Conservation (phyloP, 2,329 filamentous ascomycete species). For the Macrophomina pseudophaseolina region DNA sequence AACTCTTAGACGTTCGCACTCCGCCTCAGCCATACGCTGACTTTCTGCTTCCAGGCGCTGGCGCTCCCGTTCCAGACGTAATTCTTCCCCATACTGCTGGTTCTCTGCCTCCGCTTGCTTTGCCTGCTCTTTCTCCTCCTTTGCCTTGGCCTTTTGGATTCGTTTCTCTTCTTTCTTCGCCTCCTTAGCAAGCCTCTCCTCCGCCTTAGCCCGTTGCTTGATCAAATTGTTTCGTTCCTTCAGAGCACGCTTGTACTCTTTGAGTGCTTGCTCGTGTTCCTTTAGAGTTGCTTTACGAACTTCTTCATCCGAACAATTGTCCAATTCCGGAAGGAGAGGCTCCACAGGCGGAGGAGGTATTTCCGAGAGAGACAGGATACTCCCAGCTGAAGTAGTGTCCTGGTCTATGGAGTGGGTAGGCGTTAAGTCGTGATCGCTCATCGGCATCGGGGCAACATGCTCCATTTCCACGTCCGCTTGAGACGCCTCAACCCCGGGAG, state of each 20-base stretch:
- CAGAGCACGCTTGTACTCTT: constrained; percentile 68
- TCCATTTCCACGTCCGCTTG: neutral
- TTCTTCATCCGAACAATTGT: constrained; percentile 66
- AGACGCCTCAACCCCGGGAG: neutral
- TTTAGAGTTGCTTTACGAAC: constrained; percentile 72
- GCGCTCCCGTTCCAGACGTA: constrained; percentile 36
- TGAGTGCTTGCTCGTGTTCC: constrained; percentile 66
- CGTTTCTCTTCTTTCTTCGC: constrained; percentile 39
- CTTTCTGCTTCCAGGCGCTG: constrained; percentile 37
- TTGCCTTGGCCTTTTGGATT: constrained; percentile 32
- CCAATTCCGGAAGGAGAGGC: constrained; percentile 55
- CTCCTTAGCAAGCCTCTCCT: constrained; percentile 51
- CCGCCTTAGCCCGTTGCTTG: constrained; percentile 65
- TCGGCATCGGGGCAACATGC: neutral
- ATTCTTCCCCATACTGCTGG: constrained; percentile 29
- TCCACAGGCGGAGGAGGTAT: constrained; percentile 59
- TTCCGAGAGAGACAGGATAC: neutral
- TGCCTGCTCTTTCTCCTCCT: constrained; percentile 31
- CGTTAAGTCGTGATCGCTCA: constrained; percentile 13
- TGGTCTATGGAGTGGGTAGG: constrained; percentile 8
- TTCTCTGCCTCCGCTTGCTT: constrained; percentile 28
- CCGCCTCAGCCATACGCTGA: constrained; percentile 18
- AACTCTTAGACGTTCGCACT: constrained; percentile 6
- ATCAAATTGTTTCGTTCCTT: constrained; percentile 70
- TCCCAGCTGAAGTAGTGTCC: neutral